Evolutionary conservation across 495 filamentous ascomycete genomes (phyloP).

Genomic region (Sphaerosporella brunnea): DNA sequence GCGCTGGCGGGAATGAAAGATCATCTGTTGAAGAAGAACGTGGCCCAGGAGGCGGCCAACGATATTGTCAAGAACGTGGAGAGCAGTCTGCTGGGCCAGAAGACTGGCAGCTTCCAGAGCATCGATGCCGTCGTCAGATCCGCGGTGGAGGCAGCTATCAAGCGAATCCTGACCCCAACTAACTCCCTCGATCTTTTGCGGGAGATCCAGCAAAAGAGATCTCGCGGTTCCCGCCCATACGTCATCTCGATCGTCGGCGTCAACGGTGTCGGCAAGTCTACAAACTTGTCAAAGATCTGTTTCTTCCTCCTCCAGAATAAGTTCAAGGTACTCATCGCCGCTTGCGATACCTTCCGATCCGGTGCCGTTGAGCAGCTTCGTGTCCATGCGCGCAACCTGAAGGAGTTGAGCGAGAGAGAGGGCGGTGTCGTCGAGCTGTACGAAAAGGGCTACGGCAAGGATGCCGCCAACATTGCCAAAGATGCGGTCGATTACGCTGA

Average conservation of each 20-base stretch:
- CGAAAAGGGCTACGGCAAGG: conserved; percentile 93
- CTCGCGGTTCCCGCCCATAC: conserved; percentile 49
- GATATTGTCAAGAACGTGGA: conserved; percentile 83
- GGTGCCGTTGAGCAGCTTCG: conserved; percentile 93
- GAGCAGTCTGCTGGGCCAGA: conserved; percentile 70
- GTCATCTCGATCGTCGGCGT: conserved; percentile 96
- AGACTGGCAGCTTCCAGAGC: conserved; percentile 81
- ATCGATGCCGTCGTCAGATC: conserved; percentile 64
- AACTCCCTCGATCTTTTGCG: conserved; percentile 84
- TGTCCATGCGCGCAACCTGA: conserved; percentile 80
- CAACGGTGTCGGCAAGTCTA: conserved; percentile 95
- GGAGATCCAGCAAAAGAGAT: conserved; percentile 64
- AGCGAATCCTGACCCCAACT: conserved; percentile 88
- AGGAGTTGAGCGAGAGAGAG: conserved; percentile 66
- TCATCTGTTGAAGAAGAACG: conserved; percentile 87
- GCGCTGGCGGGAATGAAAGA: conserved; percentile 91
- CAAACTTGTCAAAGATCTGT: conserved; percentile 88
- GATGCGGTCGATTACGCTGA: conserved; percentile 72
- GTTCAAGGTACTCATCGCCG: conserved; percentile 85
- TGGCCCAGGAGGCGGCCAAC: conserved; percentile 82
- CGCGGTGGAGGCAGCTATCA: conserved; percentile 76
- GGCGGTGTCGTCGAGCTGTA: conserved; percentile 74
- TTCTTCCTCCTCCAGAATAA: conserved; percentile 95
- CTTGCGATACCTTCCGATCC: conserved; percentile 93
- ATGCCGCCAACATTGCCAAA: conserved; percentile 85